Evolutionary conservation across 2,329 filamentous ascomycete genomes (phyloP), one percentile per base, ranked within the genome.

Genomic region (Ceratocystiopsis brevicomis): DNA sequence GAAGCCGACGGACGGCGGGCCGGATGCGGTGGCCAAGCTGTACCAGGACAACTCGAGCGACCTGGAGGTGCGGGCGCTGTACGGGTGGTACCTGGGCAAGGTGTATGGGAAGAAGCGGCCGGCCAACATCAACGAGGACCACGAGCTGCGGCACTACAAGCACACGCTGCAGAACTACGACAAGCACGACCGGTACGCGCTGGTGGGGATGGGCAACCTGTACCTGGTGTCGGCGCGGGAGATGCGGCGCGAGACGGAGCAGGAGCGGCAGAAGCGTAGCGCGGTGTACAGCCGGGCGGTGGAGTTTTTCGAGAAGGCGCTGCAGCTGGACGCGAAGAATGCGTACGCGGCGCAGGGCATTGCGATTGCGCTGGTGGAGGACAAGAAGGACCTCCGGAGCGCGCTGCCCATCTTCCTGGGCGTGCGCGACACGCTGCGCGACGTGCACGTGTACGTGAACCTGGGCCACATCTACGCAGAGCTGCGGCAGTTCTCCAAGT

Each of bases 291-390:
- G 78, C 56, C 86, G 88, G 51, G 87, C 90, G 0, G 87, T 96
- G 12, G 92, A 98, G 57, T 98, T 98, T 61, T 98, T 95, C 53
- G 90, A 96, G 58, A 98, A 98, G 63, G 88, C 88, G 5, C 66
- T 98, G 18, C 85, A 92, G 49, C 66, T 98, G n/a, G 90, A 98
- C 54, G 78, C 86, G 0, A 86, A 81, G 63, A 98, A 96, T 52
- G 88, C 90, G 0, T 94, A 93, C 57, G 92, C 92, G 9, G 90
- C 90, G 2, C 90, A 98, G 57, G 90, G 92, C 47, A 77, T 98
- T 50, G 90, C 84, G 14, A 96, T 98, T 55, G 87, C 88, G 10
- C 67, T 98, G 25, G 78, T 90, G 1, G 90, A 98, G 58, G 88
- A 96, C 58, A 90, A 81, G 64, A 95, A 90, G 59, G 86, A 96